phyloP scores from a whole-genome alignment of 371 early-diverging fungal species.

The Mortierella sp. region DNA sequence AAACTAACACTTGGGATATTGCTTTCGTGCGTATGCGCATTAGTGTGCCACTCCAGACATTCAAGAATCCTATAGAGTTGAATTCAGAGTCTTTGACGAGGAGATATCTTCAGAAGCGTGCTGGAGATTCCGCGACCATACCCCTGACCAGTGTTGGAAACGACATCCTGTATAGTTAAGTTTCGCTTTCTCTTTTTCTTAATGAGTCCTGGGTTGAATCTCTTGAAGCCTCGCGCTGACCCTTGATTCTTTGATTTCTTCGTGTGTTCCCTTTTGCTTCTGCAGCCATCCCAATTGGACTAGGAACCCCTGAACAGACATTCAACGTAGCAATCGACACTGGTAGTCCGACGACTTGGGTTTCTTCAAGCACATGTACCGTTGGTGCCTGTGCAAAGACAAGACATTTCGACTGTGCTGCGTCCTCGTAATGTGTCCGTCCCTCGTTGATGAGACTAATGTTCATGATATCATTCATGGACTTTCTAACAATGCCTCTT shows the following conservation, averaged over 20 bases:
- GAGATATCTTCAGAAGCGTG: slow-evolving; percentile 36
- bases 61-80: no score
- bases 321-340: slow-evolving; percentile 48
- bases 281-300: slow-evolving; percentile 25
- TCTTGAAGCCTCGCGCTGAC: no score
- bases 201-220: not conserved
- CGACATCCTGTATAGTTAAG: slow-evolving; percentile 10
- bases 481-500: no score
- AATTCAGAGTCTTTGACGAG: slow-evolving; percentile 17
- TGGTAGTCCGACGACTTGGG: slow-evolving; percentile 48
- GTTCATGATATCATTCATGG: no score
- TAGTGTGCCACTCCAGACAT: no score
- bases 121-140: slow-evolving; percentile 1
- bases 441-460: no score
- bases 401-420: slow-evolving; percentile 20
- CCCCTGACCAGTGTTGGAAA: slow-evolving; percentile 1
- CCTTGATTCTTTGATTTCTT: not conserved
- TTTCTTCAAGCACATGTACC: slow-evolving; percentile 16
- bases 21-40: no score
- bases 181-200: not conserved
- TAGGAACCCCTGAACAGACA: slow-evolving; percentile 38
- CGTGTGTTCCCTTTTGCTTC: not conserved
- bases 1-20: no score
- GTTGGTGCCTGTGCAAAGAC: not conserved
- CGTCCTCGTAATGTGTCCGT: slow-evolving; percentile 45